phyloP scores from a whole-genome alignment of 1,284 basidiomycete species.

The Inonotus hispidus region DNA sequence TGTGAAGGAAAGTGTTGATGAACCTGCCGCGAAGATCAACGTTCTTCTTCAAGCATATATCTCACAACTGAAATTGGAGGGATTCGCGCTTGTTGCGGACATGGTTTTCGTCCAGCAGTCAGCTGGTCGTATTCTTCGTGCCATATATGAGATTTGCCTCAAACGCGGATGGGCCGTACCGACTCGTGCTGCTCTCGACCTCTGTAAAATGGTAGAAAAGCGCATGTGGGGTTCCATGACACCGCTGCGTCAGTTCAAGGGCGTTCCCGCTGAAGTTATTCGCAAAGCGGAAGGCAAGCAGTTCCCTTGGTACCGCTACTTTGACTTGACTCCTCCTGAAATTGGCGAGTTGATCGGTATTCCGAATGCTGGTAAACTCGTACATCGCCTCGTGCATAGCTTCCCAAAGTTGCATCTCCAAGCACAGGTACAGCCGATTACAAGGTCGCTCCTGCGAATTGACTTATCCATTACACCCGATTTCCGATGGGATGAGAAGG shows the following conservation, averaged over 20 bases:
- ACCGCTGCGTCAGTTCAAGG: slow-evolving; percentile 92
- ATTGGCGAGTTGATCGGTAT: slow-evolving; percentile 94
- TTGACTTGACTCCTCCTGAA: slow-evolving; percentile 57
- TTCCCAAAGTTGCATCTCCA: slow-evolving; percentile 95
- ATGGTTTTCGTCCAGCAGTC: slow-evolving; percentile 98
- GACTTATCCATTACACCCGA: slow-evolving; percentile 92
- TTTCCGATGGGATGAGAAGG: slow-evolving; percentile 95
- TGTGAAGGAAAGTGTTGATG: slow-evolving; percentile 95
- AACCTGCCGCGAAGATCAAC: slow-evolving; percentile 96
- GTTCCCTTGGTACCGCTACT: slow-evolving; percentile 43
- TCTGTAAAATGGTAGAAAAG: slow-evolving; percentile 97
- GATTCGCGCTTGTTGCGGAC: slow-evolving; percentile 94
- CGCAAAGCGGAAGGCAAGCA: slow-evolving; percentile 96
- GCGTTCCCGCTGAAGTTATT: slow-evolving; percentile 83
- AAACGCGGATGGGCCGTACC: slow-evolving; percentile 98
- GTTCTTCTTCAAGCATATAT: slow-evolving; percentile 95
- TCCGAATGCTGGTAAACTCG: slow-evolving; percentile 85
- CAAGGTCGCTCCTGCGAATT: slow-evolving; percentile 81
- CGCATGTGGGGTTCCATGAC: slow-evolving; percentile 99
- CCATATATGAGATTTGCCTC: slow-evolving; percentile 97
- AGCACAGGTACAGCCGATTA: slow-evolving; percentile 93
- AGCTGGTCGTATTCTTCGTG: slow-evolving; percentile 89
- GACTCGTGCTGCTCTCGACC: slow-evolving; percentile 83
- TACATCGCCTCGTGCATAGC: slow-evolving; percentile 92
- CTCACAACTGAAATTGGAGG: slow-evolving; percentile 89